Base-by-base conservation (phyloP, 2,329 filamentous ascomycete species). In the Penicillium freii region DNA sequence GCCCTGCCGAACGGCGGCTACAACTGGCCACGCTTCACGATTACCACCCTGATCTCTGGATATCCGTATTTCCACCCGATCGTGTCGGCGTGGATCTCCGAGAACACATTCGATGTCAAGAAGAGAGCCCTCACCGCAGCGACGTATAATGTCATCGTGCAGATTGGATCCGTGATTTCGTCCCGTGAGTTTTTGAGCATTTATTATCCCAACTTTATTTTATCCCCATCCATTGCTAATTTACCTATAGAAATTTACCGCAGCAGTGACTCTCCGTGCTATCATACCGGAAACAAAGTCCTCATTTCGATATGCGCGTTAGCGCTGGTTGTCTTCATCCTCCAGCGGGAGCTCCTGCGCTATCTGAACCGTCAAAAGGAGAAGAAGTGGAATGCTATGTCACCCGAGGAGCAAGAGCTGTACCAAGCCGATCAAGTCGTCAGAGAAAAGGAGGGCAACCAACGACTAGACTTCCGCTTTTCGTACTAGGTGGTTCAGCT, bases 1-100 rank as follows among this genome's bases (percentile, higher is more conserved):
- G 75, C 74, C 0, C 63, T 84, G 0, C 80, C 81, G 0, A 58
- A 49, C 1, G 34, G 36, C n/a, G 36, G 36, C 9, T 39, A 39
- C n/a, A 39, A 39, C n/a, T 39, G 36, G 36, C 36, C 36, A 8
- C 36, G 36, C n/a, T 39, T 39, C 36, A 39, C 36, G n/a, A 39
- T 39, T 6, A 39, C 15, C 10, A 39, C 36, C 36, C 36, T 39
- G n/a, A 39, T 39, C 4, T 39, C 36, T 3, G 36, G 36, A 39
- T 39, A 39, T 19, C 36, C 36, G n/a, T 39, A 39, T 11, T 39
- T 39, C 36, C 36, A 39, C 5, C 36, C 36, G 9, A 39, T 39
- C n/a, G 36, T 39, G n/a, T 39, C 36, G n/a, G 36, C 36, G 5
- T 39, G 36, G 36, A 39, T 39, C n/a, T 39, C 36, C 5, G 36